Conservation (phyloP, 2,329 filamentous ascomycete genomes). For the Sarocladium strictum region DNA sequence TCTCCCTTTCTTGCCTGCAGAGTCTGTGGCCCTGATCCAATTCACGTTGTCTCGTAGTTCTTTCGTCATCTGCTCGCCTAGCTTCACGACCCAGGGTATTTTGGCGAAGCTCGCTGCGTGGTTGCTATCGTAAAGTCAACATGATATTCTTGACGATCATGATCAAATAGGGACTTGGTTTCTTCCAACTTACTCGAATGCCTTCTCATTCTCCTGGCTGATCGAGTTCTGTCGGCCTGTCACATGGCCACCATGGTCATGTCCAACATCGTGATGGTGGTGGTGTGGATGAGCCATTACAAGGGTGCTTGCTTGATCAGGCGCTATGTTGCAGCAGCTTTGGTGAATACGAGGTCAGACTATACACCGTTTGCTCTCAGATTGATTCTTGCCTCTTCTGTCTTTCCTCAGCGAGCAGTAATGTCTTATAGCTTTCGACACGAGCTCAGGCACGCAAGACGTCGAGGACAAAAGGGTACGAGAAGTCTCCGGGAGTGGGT, state of each 20-base stretch:
- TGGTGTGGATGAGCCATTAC: constrained; percentile 13
- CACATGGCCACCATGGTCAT: constrained; percentile 12
- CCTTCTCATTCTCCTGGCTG: constrained; percentile 19
- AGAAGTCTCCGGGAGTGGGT: background rate
- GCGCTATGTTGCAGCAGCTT: no score
- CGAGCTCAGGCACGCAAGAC: no score
- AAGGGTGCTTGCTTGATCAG: no score
- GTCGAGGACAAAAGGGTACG: background rate
- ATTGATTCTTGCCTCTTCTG: background rate
- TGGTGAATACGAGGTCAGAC: no score
- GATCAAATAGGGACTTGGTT: background rate
- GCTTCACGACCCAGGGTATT: constrained; percentile 19
- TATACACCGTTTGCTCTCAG: constrained; percentile 11
- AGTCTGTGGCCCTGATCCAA: constrained; percentile 20
- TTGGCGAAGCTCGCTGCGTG: constrained; percentile 14
- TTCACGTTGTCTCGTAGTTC: constrained; percentile 19
- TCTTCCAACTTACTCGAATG: constrained; percentile 19
- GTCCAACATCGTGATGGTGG: constrained; percentile 14
- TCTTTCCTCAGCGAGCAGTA: no score
- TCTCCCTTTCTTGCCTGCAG: constrained; percentile 10
- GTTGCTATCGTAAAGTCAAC: constrained; percentile 12
- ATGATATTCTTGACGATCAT: background rate
- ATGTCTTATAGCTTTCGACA: no score
- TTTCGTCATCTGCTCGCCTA: constrained; percentile 19
- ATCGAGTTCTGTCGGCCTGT: constrained; percentile 9